Percentiles rank a stretch among this genome's conserved stretches.
Evolutionary conservation across 2,329 filamentous ascomycete genomes (phyloP).

Genomic region (Sphaerulina musiva): DNA sequence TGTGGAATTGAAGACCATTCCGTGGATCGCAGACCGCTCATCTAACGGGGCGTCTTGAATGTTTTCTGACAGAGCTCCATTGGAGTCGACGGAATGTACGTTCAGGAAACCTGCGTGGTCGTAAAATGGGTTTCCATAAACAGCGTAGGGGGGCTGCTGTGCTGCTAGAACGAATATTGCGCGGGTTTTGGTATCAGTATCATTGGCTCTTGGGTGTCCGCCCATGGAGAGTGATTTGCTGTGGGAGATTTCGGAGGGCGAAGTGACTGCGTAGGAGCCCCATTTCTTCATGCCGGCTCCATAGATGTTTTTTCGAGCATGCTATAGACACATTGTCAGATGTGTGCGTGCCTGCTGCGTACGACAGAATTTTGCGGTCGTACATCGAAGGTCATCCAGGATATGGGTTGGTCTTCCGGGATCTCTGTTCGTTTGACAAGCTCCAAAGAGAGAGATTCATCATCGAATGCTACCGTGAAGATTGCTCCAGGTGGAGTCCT

Average conservation of each 20-base stretch:
- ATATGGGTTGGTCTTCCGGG: constrained; percentile 77
- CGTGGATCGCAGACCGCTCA: constrained; percentile 65
- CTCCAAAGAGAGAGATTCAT: constrained; percentile 66
- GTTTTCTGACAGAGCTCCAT: constrained; percentile 56
- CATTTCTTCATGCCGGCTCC: constrained; percentile 91
- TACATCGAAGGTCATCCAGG: constrained; percentile 88
- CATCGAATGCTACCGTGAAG: constrained; percentile 82
- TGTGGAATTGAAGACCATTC: constrained; percentile 70
- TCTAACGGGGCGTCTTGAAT: constrained; percentile 69
- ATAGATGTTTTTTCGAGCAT: constrained; percentile 76
- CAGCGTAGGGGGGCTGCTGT: constrained; percentile 66
- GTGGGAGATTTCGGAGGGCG: constrained; percentile 69
- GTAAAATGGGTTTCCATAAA: constrained; percentile 91
- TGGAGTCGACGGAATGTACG: constrained; percentile 57
- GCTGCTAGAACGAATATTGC: constrained; percentile 84
- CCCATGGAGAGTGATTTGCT: constrained; percentile 67
- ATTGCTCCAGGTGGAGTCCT: constrained; percentile 76
- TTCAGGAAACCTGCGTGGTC: constrained; percentile 75
- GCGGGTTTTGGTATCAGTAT: constrained; percentile 68
- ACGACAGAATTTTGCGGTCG: constrained; percentile 29
- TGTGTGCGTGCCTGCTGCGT: not conserved
- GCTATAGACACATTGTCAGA: constrained; percentile 42
- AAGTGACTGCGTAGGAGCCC: constrained; percentile 72
- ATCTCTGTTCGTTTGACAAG: constrained; percentile 76
- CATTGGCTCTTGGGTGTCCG: constrained; percentile 63